Evolutionary conservation across 2,329 filamentous ascomycete species (phyloP).

Genomic region (Ceratocystiopsis sp.): DNA sequence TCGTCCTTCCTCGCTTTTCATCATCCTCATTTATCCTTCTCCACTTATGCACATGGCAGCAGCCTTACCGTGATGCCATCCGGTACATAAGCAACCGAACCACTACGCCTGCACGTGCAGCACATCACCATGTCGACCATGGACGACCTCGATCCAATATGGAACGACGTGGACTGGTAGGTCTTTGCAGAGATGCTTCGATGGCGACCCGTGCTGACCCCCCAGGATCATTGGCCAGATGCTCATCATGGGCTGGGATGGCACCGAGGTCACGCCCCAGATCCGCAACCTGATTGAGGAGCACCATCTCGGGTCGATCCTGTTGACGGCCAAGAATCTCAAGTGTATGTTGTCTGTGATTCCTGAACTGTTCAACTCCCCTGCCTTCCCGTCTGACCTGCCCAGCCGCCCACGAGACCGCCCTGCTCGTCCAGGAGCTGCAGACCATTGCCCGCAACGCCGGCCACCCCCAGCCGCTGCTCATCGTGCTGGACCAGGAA

Average conservation of each 20-base stretch:
- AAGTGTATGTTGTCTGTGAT: conserved; percentile 41
- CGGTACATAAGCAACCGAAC: too few species aligned
- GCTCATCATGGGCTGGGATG: conserved; percentile 76
- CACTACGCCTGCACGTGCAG: not conserved
- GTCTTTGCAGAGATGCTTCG: conserved; percentile 15
- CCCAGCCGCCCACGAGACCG: conserved; percentile 77
- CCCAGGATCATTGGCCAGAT: conserved; percentile 55
- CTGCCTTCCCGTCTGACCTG: conserved; percentile 8
- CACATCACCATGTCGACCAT: conserved; percentile 13
- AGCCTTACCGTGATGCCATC: too few species aligned
- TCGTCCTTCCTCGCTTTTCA: too few species aligned
- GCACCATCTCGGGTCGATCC: conserved; percentile 75
- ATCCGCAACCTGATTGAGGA: conserved; percentile 66
- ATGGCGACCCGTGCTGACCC: not conserved
- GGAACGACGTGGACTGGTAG: conserved; percentile 63
- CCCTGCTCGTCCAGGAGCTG: conserved; percentile 72
- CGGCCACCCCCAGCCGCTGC: conserved; percentile 72
- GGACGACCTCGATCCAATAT: conserved; percentile 42
- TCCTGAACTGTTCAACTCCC: not conserved
- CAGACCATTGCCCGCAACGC: conserved; percentile 84
- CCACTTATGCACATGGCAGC: too few species aligned
- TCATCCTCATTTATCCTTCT: too few species aligned
- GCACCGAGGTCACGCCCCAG: conserved; percentile 66
- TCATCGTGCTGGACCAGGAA: conserved; percentile 90
- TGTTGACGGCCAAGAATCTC: conserved; percentile 69